A percentile compares a stretch with the other conserved stretches of the same genome.
phyloP scores from a whole-genome alignment of 176 grass and related monocot species.

The Triticum timopheevii region DNA sequence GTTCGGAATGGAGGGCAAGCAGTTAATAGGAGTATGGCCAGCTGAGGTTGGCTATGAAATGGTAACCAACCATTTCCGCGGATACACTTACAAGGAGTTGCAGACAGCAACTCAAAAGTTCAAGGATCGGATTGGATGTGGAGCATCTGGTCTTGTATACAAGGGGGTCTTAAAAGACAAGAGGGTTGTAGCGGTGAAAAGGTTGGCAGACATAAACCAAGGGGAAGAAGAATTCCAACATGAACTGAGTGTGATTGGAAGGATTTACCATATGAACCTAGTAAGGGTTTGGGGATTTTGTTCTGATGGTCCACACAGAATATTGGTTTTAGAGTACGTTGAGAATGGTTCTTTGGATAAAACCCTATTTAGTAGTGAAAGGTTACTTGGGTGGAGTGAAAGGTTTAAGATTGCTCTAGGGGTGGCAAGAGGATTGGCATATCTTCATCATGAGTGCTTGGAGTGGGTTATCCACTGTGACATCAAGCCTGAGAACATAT shows the following conservation, averaged over 20 bases:
- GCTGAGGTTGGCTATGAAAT: conserved; percentile 14
- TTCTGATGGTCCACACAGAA: background rate
- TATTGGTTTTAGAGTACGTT: background rate
- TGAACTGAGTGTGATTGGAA: background rate
- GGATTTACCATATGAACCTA: background rate
- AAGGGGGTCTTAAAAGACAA: background rate
- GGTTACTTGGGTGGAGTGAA: background rate
- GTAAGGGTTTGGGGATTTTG: conserved; percentile 16
- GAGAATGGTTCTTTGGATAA: background rate
- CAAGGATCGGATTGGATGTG: background rate
- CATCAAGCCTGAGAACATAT: background rate
- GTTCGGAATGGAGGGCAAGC: conserved; percentile 1
- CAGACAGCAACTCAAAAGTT: background rate
- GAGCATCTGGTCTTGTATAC: background rate
- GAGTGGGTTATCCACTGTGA: background rate
- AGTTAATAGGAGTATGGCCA: conserved; percentile 33
- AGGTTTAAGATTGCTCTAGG: background rate
- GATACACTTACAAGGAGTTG: conserved; percentile 12
- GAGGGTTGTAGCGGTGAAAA: background rate
- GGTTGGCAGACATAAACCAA: background rate
- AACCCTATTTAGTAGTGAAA: background rate
- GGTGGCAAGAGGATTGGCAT: background rate
- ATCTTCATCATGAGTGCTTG: background rate
- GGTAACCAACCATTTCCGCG: background rate
- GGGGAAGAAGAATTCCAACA: background rate